Base-by-base conservation (phyloP, 2,329 filamentous ascomycete genomes). In the Drechmeria coniospora region DNA sequence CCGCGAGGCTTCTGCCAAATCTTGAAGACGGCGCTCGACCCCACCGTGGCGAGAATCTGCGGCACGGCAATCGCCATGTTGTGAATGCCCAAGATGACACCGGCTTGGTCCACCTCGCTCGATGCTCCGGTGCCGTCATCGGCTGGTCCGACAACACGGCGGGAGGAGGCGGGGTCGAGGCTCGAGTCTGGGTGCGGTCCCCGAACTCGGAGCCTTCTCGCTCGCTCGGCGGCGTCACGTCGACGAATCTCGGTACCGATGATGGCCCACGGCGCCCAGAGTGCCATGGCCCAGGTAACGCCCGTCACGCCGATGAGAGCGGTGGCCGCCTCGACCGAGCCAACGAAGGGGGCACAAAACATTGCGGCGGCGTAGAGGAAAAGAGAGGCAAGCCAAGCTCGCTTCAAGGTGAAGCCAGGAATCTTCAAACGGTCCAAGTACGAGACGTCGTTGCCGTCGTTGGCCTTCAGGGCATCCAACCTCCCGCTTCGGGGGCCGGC, bases 241-340 rank as follows among this genome's bases (percentile, higher is more conserved):
- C 76, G 79, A 34, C 79, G 80, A 36, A 95, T 86, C 51, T 95
- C 87, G 5, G 82, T 82, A 25, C 82, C 84, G 47, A 95, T 94
- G 41, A 95, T 79, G 21, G 87, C 86, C 58, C 87, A 95, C 0
- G 87, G 87, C 1, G 86, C 87, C 87, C 87, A 95, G 15, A 92
- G 70, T 2, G 84, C 84, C 43, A 94, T 60, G 14, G 86, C 84
- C 87, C 87, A 95, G 1, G 82, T 84, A 32, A 95, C 74, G 19
- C 87, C 87, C 26, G 92, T 74, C 15, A 90, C 57, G 1, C 75
- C 81, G 31, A 93, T 77, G 19, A 93, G 65, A 2, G 72, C 63
- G 0, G 80, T 92, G 2, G 81, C 87, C 8, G 65, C 70, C 31
- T 68, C 59, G 6, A 83, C 74, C 3, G 70, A 73, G 22, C 62